Evolutionary conservation across 176 grass and related monocot genomes (phyloP).

Genomic region (Ensete ventricosum): DNA sequence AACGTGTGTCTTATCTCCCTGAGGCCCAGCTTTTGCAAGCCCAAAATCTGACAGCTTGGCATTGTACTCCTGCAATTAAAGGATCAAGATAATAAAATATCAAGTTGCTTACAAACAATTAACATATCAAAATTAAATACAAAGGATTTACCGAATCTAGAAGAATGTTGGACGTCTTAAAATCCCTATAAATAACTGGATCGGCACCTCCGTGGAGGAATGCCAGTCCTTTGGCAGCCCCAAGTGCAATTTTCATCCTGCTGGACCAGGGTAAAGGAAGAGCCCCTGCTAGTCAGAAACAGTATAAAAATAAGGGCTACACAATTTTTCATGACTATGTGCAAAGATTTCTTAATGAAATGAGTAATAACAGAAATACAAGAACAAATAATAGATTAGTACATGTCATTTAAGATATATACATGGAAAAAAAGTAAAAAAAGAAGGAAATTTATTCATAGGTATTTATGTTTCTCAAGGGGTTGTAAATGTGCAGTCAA

Average conservation of each 20-base stretch:
- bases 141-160: background rate
- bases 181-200: constrained; percentile 10
- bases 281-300: background rate
- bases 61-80: constrained; percentile 4
- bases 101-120: background rate
- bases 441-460: too few relatives aligned
- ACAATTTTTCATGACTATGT: background rate
- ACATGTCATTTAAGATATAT: background rate
- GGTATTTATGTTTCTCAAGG: too few relatives aligned
- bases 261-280: constrained; percentile 4
- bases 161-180: constrained; percentile 9
- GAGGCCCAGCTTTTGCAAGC: constrained; percentile 9
- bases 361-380: background rate
- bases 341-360: background rate
- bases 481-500: too few relatives aligned
- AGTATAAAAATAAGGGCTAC: background rate
- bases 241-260: constrained; percentile 9
- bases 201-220: constrained; percentile 4
- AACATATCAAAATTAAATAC: background rate
- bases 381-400: background rate
- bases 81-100: background rate
- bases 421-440: background rate
- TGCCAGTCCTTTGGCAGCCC: constrained; percentile 4
- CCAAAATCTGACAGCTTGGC: constrained; percentile 6
- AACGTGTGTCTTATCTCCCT: constrained; percentile 8